Evolutionary conservation across 352 stramenopile genomes (phyloP).

Genomic region (Blastocystis sp.): DNA sequence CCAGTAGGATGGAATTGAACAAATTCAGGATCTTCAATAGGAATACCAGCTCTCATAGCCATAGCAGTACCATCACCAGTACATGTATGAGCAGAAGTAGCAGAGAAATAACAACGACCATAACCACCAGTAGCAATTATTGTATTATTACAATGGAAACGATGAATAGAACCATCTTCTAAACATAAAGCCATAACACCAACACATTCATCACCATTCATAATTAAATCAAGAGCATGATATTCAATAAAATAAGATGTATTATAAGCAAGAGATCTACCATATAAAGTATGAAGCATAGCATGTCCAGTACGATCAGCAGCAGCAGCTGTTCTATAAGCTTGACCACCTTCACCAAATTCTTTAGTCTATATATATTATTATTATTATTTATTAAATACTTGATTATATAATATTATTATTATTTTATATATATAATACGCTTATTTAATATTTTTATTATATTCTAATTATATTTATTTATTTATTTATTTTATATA

Average conservation of each 20-base stretch:
- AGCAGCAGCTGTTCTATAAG: slow-evolving; percentile 71
- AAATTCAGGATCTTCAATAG: slow-evolving; percentile 81
- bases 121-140: slow-evolving; percentile 85
- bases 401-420: too few relatives aligned
- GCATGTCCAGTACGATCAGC: slow-evolving; percentile 82
- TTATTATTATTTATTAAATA: too few relatives aligned
- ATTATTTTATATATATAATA: too few relatives aligned
- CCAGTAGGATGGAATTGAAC: slow-evolving; percentile 89
- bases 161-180: slow-evolving; percentile 81
- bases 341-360: slow-evolving; percentile 79
- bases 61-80: slow-evolving; percentile 85
- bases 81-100: slow-evolving; percentile 80
- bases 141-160: slow-evolving; percentile 74
- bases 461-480: too few relatives aligned
- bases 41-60: slow-evolving; percentile 69
- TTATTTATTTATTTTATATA: too few relatives aligned
- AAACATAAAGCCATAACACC: slow-evolving; percentile 83
- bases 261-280: slow-evolving; percentile 77
- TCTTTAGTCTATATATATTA: too few relatives aligned
- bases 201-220: slow-evolving; percentile 66
- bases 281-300: slow-evolving; percentile 88
- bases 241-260: slow-evolving; percentile 94
- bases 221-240: slow-evolving; percentile 82
- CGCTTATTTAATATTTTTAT: too few relatives aligned
- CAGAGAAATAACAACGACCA: slow-evolving; percentile 79